Evolutionary conservation across 495 filamentous ascomycete genomes (phyloP), one percentile per base, ranked within the genome.

Genomic region (Hyaloscypha bicolor): DNA sequence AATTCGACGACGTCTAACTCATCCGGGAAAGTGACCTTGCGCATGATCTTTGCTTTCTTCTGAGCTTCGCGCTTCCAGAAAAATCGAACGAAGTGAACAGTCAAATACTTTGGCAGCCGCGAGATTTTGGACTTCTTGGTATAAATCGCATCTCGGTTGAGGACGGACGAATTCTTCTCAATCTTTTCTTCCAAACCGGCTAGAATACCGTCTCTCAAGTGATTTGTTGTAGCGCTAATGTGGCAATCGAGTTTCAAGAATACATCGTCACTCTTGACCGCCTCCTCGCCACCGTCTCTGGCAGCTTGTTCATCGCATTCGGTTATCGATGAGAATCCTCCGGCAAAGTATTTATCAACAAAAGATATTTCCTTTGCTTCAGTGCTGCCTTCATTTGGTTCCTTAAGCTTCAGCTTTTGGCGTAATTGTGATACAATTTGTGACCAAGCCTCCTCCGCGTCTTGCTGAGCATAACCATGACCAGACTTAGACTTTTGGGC

Each of bases 41-140:
- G 91, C 93, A 99, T 93, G 73, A 99, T 99, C 86, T 99, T 99
- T 63, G 94, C 93, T 81, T 99, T 99, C 84, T 98, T 98, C 75
- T 94, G 88, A 9, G 91, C 91, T 65, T 94, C 91, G 22, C 90
- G 85, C 76, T 96, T 94, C 96, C 96, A 99, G 82, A 92, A 97
- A 80, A 99, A 99, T 67, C 95, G 93, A 67, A 99, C 91, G 75
- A 99, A 97, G 75, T 99, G 95, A 6, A 98, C 93, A 16, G 95
- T 94, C 33, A 99, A 83, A 69, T 99, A 97, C 75, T 96, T 97
- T 14, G 95, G 95, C 65, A 98, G 77, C 9, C 94, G 90, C 29
- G 93, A 84, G 69, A 99, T 94, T 67, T 88, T 88, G 33, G 94
- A 97, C 9, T 83, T 89, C 80, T 97, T 97, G 29, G 93, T 97